Base-by-base conservation (phyloP, 2,329 filamentous ascomycete genomes). In the Fusarium sp. region DNA sequence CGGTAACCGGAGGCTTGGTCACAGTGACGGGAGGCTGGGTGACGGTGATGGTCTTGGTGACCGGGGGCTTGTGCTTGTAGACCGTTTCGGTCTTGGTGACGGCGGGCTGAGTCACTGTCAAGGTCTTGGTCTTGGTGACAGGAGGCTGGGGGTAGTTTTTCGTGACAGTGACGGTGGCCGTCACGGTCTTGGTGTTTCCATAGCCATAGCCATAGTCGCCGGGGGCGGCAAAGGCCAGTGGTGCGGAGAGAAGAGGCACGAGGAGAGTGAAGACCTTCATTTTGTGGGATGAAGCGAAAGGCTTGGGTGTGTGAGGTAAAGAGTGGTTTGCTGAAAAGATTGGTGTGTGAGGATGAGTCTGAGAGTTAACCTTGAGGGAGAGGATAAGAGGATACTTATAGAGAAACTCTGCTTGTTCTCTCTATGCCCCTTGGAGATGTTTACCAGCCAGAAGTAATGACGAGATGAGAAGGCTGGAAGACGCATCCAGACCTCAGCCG, bases 181-280 rank as follows among this genome's bases (percentile, higher is more conserved):
- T 72, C 37, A 73, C 58, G 6, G 70, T 73, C 66, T 73, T 68
- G 62, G 70, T 30, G 61, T 73, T 73, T 32, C 38, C 52, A 37
- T 32, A 9, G 38, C 37, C 56, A 17, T 60, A 47, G 14, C 63
- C 56, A 4, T 73, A 22, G 45, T 70, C 69, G 25, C 60, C 60
- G 2, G 70, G 71, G 6, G 33, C 68, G 38, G 70, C 71, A 5
- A 73, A 35, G 37, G 45, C 71, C 47, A 73, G 43, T 27, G 71
- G 56, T 14, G 64, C 22, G 15, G 70, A 50, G 20, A 73, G 65
- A n/a, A 72, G 15, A 9, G 70, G 59, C 5, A 70, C 54, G 25
- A 73, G 47, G 11, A 73, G 12, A 52, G 67, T 30, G 27, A 65
- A 68, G 14, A 73, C 70, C 67, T 73, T 73, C 71, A 73, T 73